These are phyloP conservation scores for Verticillium tricorpus DNA, from an alignment of 2,329 filamentous ascomycete species.

Conservation along the genomic window DNA sequence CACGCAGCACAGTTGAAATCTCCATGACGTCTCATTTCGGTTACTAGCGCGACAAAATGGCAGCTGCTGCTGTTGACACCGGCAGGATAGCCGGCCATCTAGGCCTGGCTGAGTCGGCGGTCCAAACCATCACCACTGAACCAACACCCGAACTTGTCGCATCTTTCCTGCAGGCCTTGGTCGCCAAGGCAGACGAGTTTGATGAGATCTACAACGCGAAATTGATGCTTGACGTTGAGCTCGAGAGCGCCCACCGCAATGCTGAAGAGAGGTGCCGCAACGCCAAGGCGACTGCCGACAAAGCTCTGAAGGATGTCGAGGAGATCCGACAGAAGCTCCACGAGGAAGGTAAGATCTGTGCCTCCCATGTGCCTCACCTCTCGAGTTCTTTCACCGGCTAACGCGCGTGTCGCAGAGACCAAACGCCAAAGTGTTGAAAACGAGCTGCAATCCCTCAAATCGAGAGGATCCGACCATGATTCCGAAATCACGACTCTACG, in stretches of 20 bases:
- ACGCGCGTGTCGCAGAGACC: constrained; percentile 54
- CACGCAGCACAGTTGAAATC: background rate
- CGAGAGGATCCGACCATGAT: constrained; percentile 68
- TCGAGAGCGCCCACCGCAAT: constrained; percentile 82
- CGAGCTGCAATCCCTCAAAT: constrained; percentile 74
- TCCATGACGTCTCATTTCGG: background rate
- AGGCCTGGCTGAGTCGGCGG: constrained; percentile 59
- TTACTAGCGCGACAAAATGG: constrained; percentile 25
- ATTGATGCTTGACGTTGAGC: constrained; percentile 82
- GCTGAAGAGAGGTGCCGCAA: constrained; percentile 79
- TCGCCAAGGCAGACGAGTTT: constrained; percentile 74
- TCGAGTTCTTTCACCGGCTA: background rate
- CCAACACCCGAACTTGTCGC: constrained; percentile 77
- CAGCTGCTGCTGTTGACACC: constrained; percentile 54
- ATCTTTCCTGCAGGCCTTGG: constrained; percentile 68
- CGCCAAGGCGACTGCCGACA: constrained; percentile 76
- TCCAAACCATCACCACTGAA: constrained; percentile 57
- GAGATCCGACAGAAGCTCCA: constrained; percentile 76
- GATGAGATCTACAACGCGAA: constrained; percentile 84
- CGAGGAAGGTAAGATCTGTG: constrained; percentile 62
- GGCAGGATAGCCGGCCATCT: constrained; percentile 70
- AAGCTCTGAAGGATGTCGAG: constrained; percentile 77
- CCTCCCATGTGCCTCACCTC: background rate
- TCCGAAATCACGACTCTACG: constrained; percentile 73
- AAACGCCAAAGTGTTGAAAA: constrained; percentile 71